phyloP scores from a whole-genome alignment of 2,329 filamentous ascomycete species.

The Colletotrichum sp. region DNA sequence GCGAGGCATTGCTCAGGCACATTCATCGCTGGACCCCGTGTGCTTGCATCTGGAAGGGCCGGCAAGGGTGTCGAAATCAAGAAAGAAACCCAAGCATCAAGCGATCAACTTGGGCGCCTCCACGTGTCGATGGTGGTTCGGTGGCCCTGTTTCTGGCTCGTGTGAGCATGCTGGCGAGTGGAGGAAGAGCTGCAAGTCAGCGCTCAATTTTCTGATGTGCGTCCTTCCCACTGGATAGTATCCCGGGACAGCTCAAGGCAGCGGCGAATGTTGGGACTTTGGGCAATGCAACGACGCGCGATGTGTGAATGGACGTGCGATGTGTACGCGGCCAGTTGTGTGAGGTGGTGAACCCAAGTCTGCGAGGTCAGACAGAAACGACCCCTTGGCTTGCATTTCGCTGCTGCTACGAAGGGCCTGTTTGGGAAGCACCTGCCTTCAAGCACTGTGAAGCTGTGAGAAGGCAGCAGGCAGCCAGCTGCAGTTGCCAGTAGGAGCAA shows the following conservation, averaged over 20 bases:
- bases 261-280: neutral
- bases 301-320: neutral
- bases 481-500: neutral
- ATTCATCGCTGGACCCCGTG: neutral
- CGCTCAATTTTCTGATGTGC: neutral
- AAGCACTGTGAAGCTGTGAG: neutral
- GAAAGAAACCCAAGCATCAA: neutral
- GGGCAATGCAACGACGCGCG: neutral
- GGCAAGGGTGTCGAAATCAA: neutral
- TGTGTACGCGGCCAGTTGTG: neutral
- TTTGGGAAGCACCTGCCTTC: neutral
- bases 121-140: constrained; percentile 17
- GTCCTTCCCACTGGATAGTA: neutral
- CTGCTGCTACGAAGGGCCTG: neutral
- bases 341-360: neutral
- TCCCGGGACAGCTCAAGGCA: neutral
- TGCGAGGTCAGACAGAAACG: neutral
- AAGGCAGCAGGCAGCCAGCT: neutral
- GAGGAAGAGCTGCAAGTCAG: constrained; percentile 6
- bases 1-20: neutral
- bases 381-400: neutral
- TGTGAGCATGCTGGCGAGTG: neutral
- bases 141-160: neutral
- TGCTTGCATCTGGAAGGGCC: neutral
- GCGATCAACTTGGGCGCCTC: constrained; percentile 17